phyloP scores from a whole-genome alignment of 257 asterid species.

The Coffea eugenioides region DNA sequence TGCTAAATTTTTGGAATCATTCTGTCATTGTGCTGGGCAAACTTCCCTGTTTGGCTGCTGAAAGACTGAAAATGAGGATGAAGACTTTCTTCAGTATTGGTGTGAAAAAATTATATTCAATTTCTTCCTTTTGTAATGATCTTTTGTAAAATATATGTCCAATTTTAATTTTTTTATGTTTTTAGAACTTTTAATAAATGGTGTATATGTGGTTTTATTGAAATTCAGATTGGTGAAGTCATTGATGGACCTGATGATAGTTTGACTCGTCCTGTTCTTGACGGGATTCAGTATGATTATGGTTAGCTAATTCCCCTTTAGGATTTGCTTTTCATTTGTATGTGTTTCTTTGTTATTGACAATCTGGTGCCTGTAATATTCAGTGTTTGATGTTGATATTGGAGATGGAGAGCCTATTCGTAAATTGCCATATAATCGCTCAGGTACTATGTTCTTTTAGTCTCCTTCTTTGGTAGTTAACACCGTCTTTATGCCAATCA shows the following conservation, averaged over 20 bases:
- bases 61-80: not conserved
- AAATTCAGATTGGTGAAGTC: slow-evolving; percentile 86
- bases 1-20: not conserved
- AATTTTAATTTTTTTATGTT: not conserved
- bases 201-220: not conserved
- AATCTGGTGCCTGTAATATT: slow-evolving; percentile 19
- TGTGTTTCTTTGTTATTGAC: slow-evolving; percentile 28
- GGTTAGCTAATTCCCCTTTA: slow-evolving; percentile 47
- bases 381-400: slow-evolving; percentile 98
- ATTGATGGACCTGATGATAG: slow-evolving; percentile 91
- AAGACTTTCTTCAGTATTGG: not conserved
- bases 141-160: not conserved
- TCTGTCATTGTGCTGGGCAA: not conserved
- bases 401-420: slow-evolving; percentile 99
- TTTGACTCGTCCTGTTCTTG: slow-evolving; percentile 45
- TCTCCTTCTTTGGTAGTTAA: slow-evolving; percentile 1
- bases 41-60: not conserved
- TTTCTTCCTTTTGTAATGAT: not conserved
- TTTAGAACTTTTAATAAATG: not conserved
- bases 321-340: slow-evolving; percentile 18
- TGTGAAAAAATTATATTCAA: not conserved
- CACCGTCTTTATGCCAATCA: not conserved
- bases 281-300: slow-evolving; percentile 76
- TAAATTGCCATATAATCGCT: slow-evolving; percentile 84
- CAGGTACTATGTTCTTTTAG: slow-evolving; percentile 53